Conservation (phyloP, 768 basidiomycete genomes). For the Collybiopsis confluens region DNA sequence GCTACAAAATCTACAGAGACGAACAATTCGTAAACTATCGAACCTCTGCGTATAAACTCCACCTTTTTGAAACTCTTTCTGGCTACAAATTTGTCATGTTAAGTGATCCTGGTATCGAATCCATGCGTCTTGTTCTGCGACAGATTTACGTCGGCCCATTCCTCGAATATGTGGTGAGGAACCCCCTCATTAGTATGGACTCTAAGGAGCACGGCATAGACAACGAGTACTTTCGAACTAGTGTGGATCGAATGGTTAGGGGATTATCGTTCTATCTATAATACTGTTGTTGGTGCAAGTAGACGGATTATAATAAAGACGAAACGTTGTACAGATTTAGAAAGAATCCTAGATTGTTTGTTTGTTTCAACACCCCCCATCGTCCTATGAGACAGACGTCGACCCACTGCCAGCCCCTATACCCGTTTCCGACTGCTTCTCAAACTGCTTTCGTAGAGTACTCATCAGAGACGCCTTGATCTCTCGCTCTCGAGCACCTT, state of each 20-base stretch:
- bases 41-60: constrained; percentile 90
- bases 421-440: constrained; percentile 41
- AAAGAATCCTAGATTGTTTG: too few relatives aligned
- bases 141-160: constrained; percentile 93
- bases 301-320: too few relatives aligned
- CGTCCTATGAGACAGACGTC: too few relatives aligned
- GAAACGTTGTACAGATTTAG: too few relatives aligned
- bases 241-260: constrained; percentile 71
- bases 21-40: constrained; percentile 89
- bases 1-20: constrained; percentile 48
- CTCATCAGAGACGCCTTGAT: constrained; percentile 87
- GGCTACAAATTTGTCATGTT: constrained; percentile 96
- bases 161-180: constrained; percentile 89
- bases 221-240: constrained; percentile 85
- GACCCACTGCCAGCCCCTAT: not conserved
- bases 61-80: constrained; percentile 86
- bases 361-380: too few relatives aligned
- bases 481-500: constrained; percentile 68
- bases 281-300: too few relatives aligned
- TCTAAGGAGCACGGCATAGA: constrained; percentile 83
- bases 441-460: constrained; percentile 78
- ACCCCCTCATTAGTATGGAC: constrained; percentile 84
- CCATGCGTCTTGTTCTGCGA: constrained; percentile 75
- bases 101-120: constrained; percentile 81
- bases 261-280: constrained; percentile 42